A percentile compares a stretch with the other conserved stretches of the same genome.
Evolutionary conservation across 805 yeast genomes (phyloP).

Genomic region (Ogataea ganodermae): DNA sequence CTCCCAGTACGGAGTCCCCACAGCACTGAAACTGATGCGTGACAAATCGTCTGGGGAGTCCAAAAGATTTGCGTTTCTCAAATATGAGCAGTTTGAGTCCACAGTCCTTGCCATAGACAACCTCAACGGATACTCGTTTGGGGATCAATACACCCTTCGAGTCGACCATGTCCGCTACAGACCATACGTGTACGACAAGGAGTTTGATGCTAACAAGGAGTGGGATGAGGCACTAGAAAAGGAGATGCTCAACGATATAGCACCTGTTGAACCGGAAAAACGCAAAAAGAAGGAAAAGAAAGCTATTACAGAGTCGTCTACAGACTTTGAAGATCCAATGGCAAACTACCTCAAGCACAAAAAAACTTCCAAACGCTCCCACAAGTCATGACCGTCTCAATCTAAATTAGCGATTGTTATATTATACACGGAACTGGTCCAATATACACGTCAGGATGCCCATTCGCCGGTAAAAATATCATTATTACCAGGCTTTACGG

Average conservation of each 20-base stretch:
- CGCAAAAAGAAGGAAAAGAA: conserved; percentile 8
- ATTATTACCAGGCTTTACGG: conserved; percentile 1
- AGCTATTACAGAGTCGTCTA: conserved; percentile 8
- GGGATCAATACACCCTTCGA: conserved; percentile 49
- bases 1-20: conserved; percentile 88
- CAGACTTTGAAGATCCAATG: conserved; percentile 39
- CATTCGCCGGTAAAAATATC: conserved; percentile 5
- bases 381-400: neutral
- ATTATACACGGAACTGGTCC: neutral
- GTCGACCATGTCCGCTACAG: conserved; percentile 76
- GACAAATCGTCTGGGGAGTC: conserved; percentile 67
- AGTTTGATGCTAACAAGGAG: conserved; percentile 46
- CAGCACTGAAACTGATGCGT: conserved; percentile 67
- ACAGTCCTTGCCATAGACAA: conserved; percentile 88
- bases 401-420: neutral
- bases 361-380: neutral
- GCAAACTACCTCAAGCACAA: conserved; percentile 28
- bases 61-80: conserved; percentile 76
- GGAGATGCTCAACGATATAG: conserved; percentile 51
- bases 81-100: conserved; percentile 79
- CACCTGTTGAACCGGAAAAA: conserved; percentile 39
- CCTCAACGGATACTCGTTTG: conserved; percentile 59
- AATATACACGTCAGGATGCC: conserved; percentile 1
- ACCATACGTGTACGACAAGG: conserved; percentile 44
- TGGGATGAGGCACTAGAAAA: conserved; percentile 31